Evolutionary conservation across 345 rosid species (phyloP).

Genomic region (Garcia nutans): DNA sequence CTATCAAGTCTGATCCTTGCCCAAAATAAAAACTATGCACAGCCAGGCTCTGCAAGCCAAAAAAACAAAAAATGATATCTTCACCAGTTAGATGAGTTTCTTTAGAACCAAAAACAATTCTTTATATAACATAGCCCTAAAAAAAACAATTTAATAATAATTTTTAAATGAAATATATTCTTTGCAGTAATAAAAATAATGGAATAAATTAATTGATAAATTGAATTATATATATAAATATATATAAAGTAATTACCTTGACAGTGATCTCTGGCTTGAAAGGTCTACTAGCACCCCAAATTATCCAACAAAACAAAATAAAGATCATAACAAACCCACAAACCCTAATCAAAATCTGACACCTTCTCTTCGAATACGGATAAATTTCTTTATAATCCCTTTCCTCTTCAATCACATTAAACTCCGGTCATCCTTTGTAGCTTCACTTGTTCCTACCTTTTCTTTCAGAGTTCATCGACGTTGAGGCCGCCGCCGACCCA

Average conservation of each 20-base stretch:
- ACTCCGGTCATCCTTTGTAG: conserved; percentile 8
- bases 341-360: conserved; percentile 8
- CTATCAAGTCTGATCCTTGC: conserved; percentile 26
- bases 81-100: too few species aligned
- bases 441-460: conserved; percentile 6
- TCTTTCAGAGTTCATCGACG: neutral
- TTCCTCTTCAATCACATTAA: conserved; percentile 23
- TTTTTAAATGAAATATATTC: too few species aligned
- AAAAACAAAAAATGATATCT: too few species aligned
- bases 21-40: conserved; percentile 21
- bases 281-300: conserved; percentile 30
- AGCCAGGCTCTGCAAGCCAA: conserved; percentile 15
- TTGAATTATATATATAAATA: neutral
- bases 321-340: conserved; percentile 6
- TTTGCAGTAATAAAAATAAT: too few species aligned
- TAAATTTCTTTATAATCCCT: neutral
- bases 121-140: too few species aligned
- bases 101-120: too few species aligned
- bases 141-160: too few species aligned
- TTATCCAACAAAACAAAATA: conserved; percentile 9
- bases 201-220: too few species aligned
- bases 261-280: conserved; percentile 17
- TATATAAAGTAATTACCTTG: conserved; percentile 11
- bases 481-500: neutral
- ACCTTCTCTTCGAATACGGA: neutral